Evolutionary conservation across 2,329 filamentous ascomycete species (phyloP).

Genomic region (Cercospora sojina): DNA sequence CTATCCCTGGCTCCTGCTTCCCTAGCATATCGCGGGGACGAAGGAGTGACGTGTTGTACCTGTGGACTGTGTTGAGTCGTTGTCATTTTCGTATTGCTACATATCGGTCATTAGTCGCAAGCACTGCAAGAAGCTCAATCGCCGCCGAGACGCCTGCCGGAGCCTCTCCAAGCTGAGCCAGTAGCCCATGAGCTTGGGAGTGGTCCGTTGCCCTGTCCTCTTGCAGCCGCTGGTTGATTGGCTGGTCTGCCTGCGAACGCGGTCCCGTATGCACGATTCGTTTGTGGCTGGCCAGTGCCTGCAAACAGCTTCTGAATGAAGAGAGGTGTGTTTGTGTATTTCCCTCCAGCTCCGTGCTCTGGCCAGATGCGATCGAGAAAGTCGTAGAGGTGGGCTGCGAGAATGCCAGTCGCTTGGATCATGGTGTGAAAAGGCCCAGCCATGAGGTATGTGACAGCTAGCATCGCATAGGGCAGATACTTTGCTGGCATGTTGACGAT

Average conservation of each 20-base stretch:
- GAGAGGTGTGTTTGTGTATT: constrained; percentile 70
- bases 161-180: constrained; percentile 51
- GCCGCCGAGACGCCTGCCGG: constrained; percentile 19
- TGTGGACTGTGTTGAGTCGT: background rate
- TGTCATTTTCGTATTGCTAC: constrained; percentile 6
- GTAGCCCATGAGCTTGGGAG: constrained; percentile 34
- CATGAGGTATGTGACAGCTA: constrained; percentile 71
- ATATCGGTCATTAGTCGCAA: constrained; percentile 10
- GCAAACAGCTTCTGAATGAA: constrained; percentile 68
- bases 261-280: constrained; percentile 62
- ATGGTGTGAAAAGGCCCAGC: constrained; percentile 58
- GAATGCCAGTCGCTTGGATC: constrained; percentile 70
- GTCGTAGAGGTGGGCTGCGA: constrained; percentile 86
- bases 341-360: constrained; percentile 78
- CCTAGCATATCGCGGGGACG: background rate
- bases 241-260: constrained; percentile 48
- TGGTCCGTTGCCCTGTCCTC: constrained; percentile 31
- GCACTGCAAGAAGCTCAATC: constrained; percentile 12
- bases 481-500: constrained; percentile 81
- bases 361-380: constrained; percentile 88
- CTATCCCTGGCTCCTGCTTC: background rate
- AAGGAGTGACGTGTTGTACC: background rate
- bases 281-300: constrained; percentile 43
- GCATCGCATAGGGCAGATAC: constrained; percentile 75
- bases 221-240: constrained; percentile 41